A percentile compares a stretch with the other conserved stretches of the same genome.
Evolutionary conservation across 1,284 basidiomycete genomes (phyloP).

Genomic region (Wallemia hederae): DNA sequence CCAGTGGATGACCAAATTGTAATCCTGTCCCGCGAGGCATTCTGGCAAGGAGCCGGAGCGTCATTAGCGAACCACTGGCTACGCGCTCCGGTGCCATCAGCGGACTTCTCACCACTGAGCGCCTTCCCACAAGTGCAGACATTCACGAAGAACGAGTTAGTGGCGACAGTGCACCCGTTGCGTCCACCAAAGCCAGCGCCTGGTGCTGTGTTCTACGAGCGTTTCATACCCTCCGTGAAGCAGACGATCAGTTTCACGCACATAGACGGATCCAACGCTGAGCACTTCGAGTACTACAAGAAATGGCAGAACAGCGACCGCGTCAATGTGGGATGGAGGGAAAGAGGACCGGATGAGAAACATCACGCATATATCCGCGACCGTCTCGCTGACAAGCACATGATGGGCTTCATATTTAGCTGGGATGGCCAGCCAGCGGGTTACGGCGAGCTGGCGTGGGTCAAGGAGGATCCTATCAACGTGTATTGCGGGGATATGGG

Average conservation of each 20-base stretch:
- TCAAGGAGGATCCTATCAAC: slow-evolving; percentile 19
- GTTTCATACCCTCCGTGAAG: slow-evolving; percentile 21
- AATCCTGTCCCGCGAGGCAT: slow-evolving; percentile 21
- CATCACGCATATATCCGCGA: slow-evolving; percentile 22
- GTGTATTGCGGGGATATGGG: slow-evolving; percentile 12
- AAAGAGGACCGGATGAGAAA: slow-evolving; percentile 22
- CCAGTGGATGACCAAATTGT: slow-evolving; percentile 9
- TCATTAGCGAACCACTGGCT: slow-evolving; percentile 21
- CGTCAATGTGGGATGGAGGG: slow-evolving; percentile 25
- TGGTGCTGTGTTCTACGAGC: slow-evolving; percentile 22
- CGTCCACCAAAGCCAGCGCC: slow-evolving; percentile 24
- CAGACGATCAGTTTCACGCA: slow-evolving; percentile 21
- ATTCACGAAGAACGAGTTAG: slow-evolving; percentile 23
- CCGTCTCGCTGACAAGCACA: slow-evolving; percentile 19
- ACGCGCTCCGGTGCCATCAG: slow-evolving; percentile 10
- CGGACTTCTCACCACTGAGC: slow-evolving; percentile 5
- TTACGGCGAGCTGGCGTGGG: slow-evolving; percentile 25
- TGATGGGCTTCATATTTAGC: slow-evolving; percentile 22
- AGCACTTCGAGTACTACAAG: slow-evolving; percentile 23
- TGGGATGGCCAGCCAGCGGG: slow-evolving; percentile 28
- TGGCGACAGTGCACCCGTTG: slow-evolving; percentile 26
- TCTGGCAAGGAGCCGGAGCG: slow-evolving; percentile 28
- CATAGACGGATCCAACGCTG: slow-evolving; percentile 19
- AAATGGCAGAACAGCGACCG: slow-evolving; percentile 26
- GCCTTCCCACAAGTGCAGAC: slow-evolving; percentile 19